phyloP scores from a whole-genome alignment of 352 stramenopile species.

The Globisporangium cederbergense region DNA sequence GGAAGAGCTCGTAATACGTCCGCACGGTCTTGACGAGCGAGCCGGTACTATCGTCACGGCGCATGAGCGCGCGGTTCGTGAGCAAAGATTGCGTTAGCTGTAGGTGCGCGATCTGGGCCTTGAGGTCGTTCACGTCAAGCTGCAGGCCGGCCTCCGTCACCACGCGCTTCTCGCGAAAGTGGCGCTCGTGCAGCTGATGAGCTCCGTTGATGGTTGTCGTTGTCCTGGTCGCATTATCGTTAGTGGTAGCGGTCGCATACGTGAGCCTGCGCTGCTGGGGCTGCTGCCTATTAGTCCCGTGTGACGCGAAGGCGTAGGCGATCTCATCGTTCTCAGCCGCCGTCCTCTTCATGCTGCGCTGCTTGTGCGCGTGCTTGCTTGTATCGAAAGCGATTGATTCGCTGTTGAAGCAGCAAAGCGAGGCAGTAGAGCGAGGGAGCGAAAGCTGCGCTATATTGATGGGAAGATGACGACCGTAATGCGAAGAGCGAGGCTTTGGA shows the following conservation, averaged over 20 bases:
- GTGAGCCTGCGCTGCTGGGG: not conserved
- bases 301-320: slow-evolving; percentile 8
- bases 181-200: not conserved
- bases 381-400: not conserved
- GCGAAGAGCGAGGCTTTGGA: no score
- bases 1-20: slow-evolving; percentile 10
- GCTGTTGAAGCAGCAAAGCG: no score
- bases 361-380: not conserved
- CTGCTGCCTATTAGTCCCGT: not conserved
- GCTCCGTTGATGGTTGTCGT: not conserved
- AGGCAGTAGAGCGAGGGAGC: no score
- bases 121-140: slow-evolving; percentile 24
- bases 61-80: slow-evolving; percentile 7
- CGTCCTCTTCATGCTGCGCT: not conserved
- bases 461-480: no score
- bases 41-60: not conserved
- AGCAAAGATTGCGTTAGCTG: slow-evolving; percentile 13
- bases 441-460: no score
- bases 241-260: not conserved
- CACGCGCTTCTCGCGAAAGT: slow-evolving; percentile 10
- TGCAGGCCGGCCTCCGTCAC: slow-evolving; percentile 6
- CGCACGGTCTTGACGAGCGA: slow-evolving; percentile 7
- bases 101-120: slow-evolving; percentile 22
- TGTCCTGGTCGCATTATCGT: not conserved
- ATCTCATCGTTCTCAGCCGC: slow-evolving; percentile 2